These are phyloP conservation scores for Salix caprea DNA, from an alignment of 345 rosid genomes.

Conservation along the genomic window DNA sequence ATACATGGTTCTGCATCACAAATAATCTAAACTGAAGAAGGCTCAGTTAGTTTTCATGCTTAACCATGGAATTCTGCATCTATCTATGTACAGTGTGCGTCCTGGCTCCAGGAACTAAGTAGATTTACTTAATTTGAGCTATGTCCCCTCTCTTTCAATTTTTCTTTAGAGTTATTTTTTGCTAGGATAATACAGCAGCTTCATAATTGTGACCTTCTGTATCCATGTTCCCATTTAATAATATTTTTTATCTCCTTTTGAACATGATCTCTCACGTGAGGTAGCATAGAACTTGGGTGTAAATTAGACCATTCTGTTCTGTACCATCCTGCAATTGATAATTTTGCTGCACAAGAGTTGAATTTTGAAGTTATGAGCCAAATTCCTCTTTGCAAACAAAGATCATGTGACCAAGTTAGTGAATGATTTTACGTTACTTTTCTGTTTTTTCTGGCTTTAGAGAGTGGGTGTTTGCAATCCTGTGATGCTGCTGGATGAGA, in stretches of 20 bases:
- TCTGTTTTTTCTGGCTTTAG: conserved; percentile 42
- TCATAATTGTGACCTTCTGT: background rate
- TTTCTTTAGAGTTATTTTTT: background rate
- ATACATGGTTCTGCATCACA: no score
- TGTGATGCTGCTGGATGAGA: conserved; percentile 92
- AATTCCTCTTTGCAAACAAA: background rate
- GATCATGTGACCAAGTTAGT: background rate
- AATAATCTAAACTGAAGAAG: background rate
- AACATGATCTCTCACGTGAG: no score
- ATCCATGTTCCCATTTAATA: background rate
- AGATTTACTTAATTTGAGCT: background rate
- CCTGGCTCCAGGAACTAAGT: background rate
- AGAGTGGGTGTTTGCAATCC: conserved; percentile 97
- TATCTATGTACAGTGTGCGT: background rate
- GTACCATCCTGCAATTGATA: background rate
- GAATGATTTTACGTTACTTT: background rate
- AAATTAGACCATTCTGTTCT: background rate
- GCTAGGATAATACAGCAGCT: background rate
- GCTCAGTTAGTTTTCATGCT: background rate
- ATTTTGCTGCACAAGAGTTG: background rate
- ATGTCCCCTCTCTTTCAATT: background rate
- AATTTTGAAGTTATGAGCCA: background rate
- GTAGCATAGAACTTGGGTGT: background rate
- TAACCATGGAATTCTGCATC: background rate
- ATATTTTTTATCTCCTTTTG: no score